Conservation (phyloP, 2,329 filamentous ascomycete genomes). For the Paraphaeosphaeria minitans region DNA sequence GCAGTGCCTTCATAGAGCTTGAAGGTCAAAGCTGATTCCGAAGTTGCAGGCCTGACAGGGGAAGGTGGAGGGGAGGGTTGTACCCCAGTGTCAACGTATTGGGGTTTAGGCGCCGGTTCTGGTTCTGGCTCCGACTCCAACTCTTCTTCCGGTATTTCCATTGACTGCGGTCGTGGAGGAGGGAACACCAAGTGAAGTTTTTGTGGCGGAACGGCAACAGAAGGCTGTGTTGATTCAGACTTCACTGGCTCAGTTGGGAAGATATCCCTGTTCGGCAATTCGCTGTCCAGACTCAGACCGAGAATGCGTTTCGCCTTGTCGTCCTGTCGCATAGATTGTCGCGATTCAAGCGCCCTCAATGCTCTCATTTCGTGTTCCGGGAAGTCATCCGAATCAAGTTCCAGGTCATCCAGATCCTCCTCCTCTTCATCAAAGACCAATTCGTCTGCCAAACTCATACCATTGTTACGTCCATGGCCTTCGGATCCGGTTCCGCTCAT, state of each 20-base stretch:
- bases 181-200: slow-evolving; percentile 39
- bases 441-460: slow-evolving; percentile 86
- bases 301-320: slow-evolving; percentile 54
- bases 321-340: slow-evolving; percentile 49
- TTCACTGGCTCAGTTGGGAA: slow-evolving; percentile 32
- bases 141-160: slow-evolving; percentile 6
- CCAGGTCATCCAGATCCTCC: slow-evolving; percentile 52
- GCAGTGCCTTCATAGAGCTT: slow-evolving; percentile 29
- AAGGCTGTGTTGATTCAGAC: slow-evolving; percentile 27
- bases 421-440: slow-evolving; percentile 85
- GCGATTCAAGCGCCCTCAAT: slow-evolving; percentile 47
- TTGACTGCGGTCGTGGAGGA: slow-evolving; percentile 34
- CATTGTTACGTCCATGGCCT: slow-evolving; percentile 63
- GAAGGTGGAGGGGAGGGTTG: slow-evolving; percentile 86
- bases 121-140: slow-evolving; percentile 4
- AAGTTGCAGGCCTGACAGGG: slow-evolving; percentile 54
- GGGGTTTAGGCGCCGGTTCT: slow-evolving; percentile 8
- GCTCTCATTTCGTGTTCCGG: slow-evolving; percentile 50
- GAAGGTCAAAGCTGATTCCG: slow-evolving; percentile 22
- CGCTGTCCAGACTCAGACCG: slow-evolving; percentile 44
- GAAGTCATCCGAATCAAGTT: slow-evolving; percentile 71
- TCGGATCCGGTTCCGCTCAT: slow-evolving; percentile 62
- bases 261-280: slow-evolving; percentile 30
- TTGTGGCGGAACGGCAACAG: slow-evolving; percentile 30
- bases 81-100: slow-evolving; percentile 75